A percentile compares a stretch with the other conserved stretches of the same genome.
phyloP scores from a whole-genome alignment of 2,329 filamentous ascomycete genomes.

The Neopestalotiopsis sp. region DNA sequence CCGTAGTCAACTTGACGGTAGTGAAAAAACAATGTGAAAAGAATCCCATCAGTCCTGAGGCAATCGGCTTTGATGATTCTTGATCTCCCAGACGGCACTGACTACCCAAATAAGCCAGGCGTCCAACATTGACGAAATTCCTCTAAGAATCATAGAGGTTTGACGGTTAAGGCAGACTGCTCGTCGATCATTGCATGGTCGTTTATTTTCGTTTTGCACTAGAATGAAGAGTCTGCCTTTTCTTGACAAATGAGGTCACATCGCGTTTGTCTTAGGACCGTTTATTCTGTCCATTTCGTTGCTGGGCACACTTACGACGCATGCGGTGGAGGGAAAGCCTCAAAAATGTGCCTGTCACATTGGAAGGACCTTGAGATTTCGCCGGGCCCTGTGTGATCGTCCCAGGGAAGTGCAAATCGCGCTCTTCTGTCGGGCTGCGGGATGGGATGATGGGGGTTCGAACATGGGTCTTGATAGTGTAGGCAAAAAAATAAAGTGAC shows the following conservation, averaged over 20 bases:
- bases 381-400: constrained; percentile 1
- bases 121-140: not conserved
- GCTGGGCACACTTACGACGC: not conserved
- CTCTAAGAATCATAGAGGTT: not conserved
- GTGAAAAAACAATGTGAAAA: not conserved
- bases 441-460: not conserved
- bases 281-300: not conserved
- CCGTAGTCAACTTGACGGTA: not conserved
- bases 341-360: not conserved
- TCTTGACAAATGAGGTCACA: constrained; percentile 3
- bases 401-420: not conserved
- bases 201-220: not conserved
- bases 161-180: not conserved
- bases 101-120: not conserved
- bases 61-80: not conserved
- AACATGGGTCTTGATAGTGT: not conserved
- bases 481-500: too few relatives aligned
- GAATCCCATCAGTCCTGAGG: not conserved
- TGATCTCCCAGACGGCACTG: not conserved
- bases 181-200: not conserved
- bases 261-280: not conserved
- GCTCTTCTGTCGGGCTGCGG: not conserved
- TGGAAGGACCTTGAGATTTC: constrained; percentile 2
- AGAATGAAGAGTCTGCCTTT: not conserved
- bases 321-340: not conserved